Percentiles rank a stretch among this genome's conserved stretches.
phyloP scores from a whole-genome alignment of 108 stramenopile genomes.

The Aurantiochytrium sp. region DNA sequence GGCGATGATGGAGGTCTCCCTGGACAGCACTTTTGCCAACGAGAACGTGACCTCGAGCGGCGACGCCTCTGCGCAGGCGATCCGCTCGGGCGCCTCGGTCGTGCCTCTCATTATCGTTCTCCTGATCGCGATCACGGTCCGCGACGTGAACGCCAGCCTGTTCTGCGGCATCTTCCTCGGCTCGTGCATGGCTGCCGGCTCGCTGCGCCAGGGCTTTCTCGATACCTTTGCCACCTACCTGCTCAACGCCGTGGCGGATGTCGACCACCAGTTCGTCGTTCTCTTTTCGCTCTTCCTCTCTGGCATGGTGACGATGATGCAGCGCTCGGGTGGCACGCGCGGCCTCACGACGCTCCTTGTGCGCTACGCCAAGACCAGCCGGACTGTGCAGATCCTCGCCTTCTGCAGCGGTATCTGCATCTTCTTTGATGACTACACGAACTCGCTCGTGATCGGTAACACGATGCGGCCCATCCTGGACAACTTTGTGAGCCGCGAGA shows the following conservation, averaged over 20 bases:
- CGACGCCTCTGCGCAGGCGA: not conserved
- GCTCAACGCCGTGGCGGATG: conserved; percentile 47
- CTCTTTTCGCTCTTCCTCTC: conserved; percentile 59
- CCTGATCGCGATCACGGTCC: conserved; percentile 46
- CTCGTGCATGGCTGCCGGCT: conserved; percentile 51
- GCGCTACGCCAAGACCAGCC: conserved; percentile 25
- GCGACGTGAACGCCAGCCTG: conserved; percentile 50
- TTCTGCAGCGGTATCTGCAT: conserved; percentile 48
- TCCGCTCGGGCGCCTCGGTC: conserved; percentile 45
- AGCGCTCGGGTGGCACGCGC: conserved; percentile 54
- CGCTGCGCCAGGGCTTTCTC: conserved; percentile 47
- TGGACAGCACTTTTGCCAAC: not conserved
- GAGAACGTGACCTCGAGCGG: not conserved
- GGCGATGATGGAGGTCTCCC: not conserved
- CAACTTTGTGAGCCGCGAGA: conserved; percentile 54
- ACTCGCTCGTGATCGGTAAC: conserved; percentile 55
- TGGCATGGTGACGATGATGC: conserved; percentile 56
- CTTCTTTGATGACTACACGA: conserved; percentile 60
- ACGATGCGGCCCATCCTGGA: conserved; percentile 55
- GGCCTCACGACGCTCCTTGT: conserved; percentile 46
- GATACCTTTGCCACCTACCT: conserved; percentile 53
- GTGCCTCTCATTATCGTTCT: conserved; percentile 53
- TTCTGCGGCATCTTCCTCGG: conserved; percentile 58
- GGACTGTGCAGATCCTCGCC: conserved; percentile 48
- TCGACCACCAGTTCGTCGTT: conserved; percentile 40